A percentile compares a stretch with the other conserved stretches of the same genome.
Evolutionary conservation across 202 grass and related monocot genomes (phyloP).

Genomic region (Zoysia matrella): DNA sequence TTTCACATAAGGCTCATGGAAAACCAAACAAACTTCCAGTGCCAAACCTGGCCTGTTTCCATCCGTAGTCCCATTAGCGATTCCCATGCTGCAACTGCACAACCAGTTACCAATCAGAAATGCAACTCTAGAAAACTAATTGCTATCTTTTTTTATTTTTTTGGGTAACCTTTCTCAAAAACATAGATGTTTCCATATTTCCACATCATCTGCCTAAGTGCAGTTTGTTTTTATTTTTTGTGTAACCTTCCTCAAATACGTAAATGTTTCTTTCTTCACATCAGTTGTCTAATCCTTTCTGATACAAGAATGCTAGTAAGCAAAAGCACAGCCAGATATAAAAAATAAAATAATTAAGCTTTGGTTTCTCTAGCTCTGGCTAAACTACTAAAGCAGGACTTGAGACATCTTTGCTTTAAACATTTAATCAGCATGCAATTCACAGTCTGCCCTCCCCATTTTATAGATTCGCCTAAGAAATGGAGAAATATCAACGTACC

Average conservation of each 20-base stretch:
- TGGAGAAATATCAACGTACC: conserved; percentile 48
- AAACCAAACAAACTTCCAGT: conserved; percentile 26
- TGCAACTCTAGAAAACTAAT: not conserved
- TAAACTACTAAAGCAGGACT: not conserved
- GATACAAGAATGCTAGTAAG: not conserved
- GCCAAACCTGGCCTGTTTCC: conserved; percentile 71
- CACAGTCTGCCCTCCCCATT: not conserved
- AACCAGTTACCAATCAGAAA: conserved; percentile 42
- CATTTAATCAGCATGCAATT: not conserved
- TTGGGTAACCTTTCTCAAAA: not conserved
- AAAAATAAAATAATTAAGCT: conserved; percentile 4
- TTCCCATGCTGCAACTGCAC: conserved; percentile 87
- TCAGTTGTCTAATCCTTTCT: conserved; percentile 5
- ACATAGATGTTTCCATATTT: not conserved
- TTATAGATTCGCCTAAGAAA: conserved; percentile 21
- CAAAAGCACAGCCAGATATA: not conserved
- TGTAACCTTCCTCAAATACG: too few species aligned
- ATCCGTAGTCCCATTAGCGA: conserved; percentile 66
- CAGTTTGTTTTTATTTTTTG: too few species aligned
- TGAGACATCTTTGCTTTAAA: not conserved
- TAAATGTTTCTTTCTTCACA: not conserved
- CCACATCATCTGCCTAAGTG: too few species aligned
- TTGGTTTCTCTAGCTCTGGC: conserved; percentile 17
- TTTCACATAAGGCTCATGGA: not conserved
- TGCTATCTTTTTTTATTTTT: not conserved